Evolutionary conservation across 371 early-diverging fungal species (phyloP), one percentile per base, ranked within the genome.

Genomic region (Mucor sp.): DNA sequence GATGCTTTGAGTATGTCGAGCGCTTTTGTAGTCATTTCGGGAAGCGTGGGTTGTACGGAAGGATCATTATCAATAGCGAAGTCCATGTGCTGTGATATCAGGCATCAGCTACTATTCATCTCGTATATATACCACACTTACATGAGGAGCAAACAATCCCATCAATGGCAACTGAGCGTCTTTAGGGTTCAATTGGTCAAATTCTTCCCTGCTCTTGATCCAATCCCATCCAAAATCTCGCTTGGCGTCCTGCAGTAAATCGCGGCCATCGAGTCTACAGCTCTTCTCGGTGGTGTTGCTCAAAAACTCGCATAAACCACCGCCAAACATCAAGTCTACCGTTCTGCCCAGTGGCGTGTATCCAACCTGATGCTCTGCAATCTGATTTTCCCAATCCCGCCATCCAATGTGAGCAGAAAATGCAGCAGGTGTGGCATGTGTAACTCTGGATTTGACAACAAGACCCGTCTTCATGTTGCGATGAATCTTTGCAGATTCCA

Each of bases 311-410:
- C 98, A 97, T 3, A 70, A 64, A 4, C 98, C 98, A 32, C 97
- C 97, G 30, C 97, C 97, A 77, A 97, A 87, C 89, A 95, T 87
- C 63, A 97, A 69, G 80, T 98, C 97, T 3, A 94, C 90, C n/a
- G 85, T 85, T 6, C 93, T 87, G 3, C 94, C 93, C 12, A 97
- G 79, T 2, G 91, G 82, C 74, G 88, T 89, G 66, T 93, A 81
- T 43, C 97, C 97, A 25, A 96, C 86, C 75, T 95, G 92, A 35
- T 96, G 94, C 43, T 83, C 77, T n/a, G 97, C 96, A 74, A 98
- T 98, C n/a, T 85, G 77, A 55, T 89, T 78, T 79, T 96, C 92
- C 84, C 87, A 82, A 61, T 90, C 88, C 15, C 97, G 85, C 75
- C 86, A 74, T 17, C 72, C 70, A 11, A 94, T 92, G 70, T 98